A percentile compares a stretch with the other conserved stretches of the same genome.
Evolutionary conservation across 345 rosid species (phyloP).

Genomic region (Hibiscus syriacus): DNA sequence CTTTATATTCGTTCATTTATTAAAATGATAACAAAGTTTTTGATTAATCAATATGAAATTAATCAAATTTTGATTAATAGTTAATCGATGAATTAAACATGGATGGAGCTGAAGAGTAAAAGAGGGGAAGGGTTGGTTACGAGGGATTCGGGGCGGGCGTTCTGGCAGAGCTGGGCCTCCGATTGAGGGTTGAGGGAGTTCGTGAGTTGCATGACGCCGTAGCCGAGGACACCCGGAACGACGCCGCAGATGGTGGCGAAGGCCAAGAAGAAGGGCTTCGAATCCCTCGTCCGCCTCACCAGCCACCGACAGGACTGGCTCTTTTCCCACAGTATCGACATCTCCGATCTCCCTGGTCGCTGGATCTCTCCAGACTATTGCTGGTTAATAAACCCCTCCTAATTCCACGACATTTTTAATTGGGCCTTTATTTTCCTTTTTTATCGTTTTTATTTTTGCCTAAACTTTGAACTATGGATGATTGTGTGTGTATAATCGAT

Average conservation of each 20-base stretch:
- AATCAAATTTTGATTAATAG: background rate
- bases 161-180: constrained; percentile 72
- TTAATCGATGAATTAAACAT: background rate
- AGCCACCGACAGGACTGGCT: constrained; percentile 74
- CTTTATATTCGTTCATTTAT: too few relatives aligned
- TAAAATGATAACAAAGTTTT: too few relatives aligned
- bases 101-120: background rate
- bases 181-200: constrained; percentile 64
- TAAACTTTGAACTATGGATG: too few relatives aligned
- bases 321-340: too few relatives aligned
- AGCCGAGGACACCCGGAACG: constrained; percentile 80
- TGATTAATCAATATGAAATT: too few relatives aligned
- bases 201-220: constrained; percentile 83
- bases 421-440: too few relatives aligned
- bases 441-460: too few relatives aligned
- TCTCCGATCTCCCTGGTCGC: too few relatives aligned
- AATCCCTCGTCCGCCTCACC: constrained; percentile 69
- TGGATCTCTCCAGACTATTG: too few relatives aligned
- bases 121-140: constrained; percentile 24
- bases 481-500: too few relatives aligned
- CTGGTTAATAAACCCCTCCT: too few relatives aligned
- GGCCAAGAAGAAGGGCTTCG: constrained; percentile 77
- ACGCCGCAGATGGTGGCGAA: constrained; percentile 91
- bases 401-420: too few relatives aligned
- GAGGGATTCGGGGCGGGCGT: constrained; percentile 71